Conservation (phyloP, 768 basidiomycete species). For the Mycena pura region DNA sequence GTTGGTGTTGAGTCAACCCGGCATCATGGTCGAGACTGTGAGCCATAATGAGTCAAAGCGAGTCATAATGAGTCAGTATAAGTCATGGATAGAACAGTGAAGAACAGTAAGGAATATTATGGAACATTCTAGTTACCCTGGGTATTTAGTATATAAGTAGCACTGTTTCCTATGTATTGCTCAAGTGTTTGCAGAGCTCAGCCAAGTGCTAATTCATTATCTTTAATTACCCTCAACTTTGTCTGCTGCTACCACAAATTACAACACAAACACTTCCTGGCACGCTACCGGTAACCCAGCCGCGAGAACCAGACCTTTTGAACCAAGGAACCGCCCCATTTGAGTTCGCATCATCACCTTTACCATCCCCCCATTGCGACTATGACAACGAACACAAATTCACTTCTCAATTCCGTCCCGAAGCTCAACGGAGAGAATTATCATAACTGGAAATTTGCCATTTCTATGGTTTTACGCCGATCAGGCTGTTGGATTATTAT, state of each 20-base stretch:
- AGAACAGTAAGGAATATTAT: no score
- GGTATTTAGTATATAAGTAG: no score
- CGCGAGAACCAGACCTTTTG: background rate
- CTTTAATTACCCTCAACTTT: no score
- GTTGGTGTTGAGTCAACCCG: no score
- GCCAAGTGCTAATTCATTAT: no score
- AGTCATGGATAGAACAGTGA: background rate
- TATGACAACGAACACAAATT: background rate
- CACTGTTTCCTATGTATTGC: no score
- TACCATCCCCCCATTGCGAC: no score
- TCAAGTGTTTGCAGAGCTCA: no score
- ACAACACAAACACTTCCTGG: background rate
- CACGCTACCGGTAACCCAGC: background rate
- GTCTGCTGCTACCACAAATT: no score
- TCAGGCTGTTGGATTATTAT: background rate
- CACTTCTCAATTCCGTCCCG: background rate
- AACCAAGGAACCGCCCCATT: background rate
- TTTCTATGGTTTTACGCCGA: background rate
- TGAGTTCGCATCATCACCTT: no score
- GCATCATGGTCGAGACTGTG: background rate
- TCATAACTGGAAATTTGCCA: conserved; percentile 4
- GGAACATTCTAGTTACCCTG: no score
- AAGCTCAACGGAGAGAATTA: conserved; percentile 3
- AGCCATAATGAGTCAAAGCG: background rate
- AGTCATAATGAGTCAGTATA: background rate